Conservation (phyloP, 2,329 filamentous ascomycete species). For the Alternaria angustiovoidea region DNA sequence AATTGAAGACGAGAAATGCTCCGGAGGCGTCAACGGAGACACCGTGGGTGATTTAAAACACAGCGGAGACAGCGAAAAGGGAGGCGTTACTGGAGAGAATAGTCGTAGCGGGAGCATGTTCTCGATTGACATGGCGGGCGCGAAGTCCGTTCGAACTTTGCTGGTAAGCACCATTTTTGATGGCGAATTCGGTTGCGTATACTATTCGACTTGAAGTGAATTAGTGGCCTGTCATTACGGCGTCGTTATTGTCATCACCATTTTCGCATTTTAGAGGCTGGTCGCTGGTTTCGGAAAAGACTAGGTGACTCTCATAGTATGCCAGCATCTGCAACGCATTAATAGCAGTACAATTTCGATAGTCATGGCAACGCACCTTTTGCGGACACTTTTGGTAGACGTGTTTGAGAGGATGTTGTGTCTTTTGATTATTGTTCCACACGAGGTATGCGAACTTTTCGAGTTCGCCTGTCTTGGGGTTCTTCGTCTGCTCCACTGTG, state of each 20-base stretch:
- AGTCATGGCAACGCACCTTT: slow-evolving; percentile 58
- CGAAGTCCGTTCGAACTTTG: background rate
- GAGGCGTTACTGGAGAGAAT: background rate
- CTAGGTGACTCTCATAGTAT: slow-evolving; percentile 61
- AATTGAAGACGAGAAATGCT: background rate
- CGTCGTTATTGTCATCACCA: slow-evolving; percentile 19
- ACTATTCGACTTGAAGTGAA: slow-evolving; percentile 10
- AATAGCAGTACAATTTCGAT: background rate
- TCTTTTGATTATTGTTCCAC: slow-evolving; percentile 78
- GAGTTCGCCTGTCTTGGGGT: slow-evolving; percentile 52
- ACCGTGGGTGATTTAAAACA: background rate
- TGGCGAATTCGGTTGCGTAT: background rate
- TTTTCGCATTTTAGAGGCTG: slow-evolving; percentile 22
- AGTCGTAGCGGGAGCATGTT: background rate
- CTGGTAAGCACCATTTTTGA: background rate
- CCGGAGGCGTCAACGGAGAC: background rate
- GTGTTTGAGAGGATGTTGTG: slow-evolving; percentile 72
- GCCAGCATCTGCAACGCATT: slow-evolving; percentile 48
- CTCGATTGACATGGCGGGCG: background rate
- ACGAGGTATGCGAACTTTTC: slow-evolving; percentile 73
- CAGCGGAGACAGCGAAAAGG: background rate
- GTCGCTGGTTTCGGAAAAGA: slow-evolving; percentile 31
- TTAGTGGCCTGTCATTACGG: slow-evolving; percentile 15
- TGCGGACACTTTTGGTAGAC: slow-evolving; percentile 81
- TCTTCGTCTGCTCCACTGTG: slow-evolving; percentile 70